Conservation (phyloP, 352 stramenopile species). For the Globisporangium nagaii region DNA sequence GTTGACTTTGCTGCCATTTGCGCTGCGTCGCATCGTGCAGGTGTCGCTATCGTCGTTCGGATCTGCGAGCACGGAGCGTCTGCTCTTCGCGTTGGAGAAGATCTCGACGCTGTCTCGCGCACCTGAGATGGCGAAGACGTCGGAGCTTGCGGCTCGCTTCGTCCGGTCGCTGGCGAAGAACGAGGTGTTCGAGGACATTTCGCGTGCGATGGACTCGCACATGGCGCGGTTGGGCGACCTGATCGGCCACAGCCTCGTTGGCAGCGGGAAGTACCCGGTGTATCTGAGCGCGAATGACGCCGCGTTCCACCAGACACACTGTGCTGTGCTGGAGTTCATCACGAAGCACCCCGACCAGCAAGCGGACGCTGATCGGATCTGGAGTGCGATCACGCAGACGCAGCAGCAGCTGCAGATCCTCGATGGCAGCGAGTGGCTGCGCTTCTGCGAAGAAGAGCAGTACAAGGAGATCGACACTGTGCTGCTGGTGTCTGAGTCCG, state of each 20-base stretch:
- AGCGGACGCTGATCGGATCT: conserved; percentile 25
- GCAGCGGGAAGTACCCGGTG: conserved; percentile 22
- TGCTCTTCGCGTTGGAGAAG: conserved; percentile 64
- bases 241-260: conserved; percentile 7
- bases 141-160: conserved; percentile 39
- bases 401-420: conserved; percentile 51
- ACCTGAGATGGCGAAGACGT: not conserved
- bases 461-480: conserved; percentile 44
- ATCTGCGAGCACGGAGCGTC: conserved; percentile 33
- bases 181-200: conserved; percentile 31
- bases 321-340: conserved; percentile 11
- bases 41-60: conserved; percentile 27
- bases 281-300: conserved; percentile 50
- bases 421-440: conserved; percentile 55
- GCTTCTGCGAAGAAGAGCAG: conserved; percentile 70
- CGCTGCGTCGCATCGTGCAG: conserved; percentile 45
- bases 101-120: conserved; percentile 18
- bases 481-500: conserved; percentile 12
- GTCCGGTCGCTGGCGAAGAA: conserved; percentile 49
- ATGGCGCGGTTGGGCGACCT: conserved; percentile 17
- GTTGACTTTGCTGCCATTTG: conserved; percentile 46
- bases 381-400: conserved; percentile 25
- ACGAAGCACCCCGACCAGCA: conserved; percentile 8
- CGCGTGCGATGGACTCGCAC: conserved; percentile 15
- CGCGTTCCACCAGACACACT: conserved; percentile 27